Base-by-base conservation (phyloP, 2,329 filamentous ascomycete species). In the Allantophomopsis lycopodina region DNA sequence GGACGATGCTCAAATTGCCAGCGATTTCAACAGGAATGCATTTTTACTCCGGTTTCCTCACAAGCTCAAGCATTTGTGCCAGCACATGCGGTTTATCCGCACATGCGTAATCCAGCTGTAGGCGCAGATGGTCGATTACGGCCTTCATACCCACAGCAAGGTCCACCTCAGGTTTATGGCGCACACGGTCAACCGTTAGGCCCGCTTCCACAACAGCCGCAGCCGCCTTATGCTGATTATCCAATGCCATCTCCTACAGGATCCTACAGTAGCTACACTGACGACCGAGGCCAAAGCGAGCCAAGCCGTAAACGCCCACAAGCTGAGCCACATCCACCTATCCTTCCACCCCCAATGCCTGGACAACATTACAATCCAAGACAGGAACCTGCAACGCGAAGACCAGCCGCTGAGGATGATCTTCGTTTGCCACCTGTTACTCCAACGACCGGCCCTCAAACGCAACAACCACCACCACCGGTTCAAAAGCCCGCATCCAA, bases 61-160 rank as follows among this genome's bases (percentile, higher is more conserved):
- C 79, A 83, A 59, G 75, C 78, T 7, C 79, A 83, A 56, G 79
- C 80, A 10, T 84, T 84, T 52, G 79, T 84, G 28, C 79, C 79
- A 7, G 79, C 78, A 8, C 76, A 83, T 54, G 76, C 79, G 6
- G 74, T 78, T 42, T 82, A 71, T 46, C 69, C 70, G 13, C 62
- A 68, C 50, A 55, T 72, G 52, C 63, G 67, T 41, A 65, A 65
- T 46, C 51, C 54, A 45, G 50, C 46, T 23, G 50, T 57, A 35
- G 56, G 55, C 21, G 51, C 54, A 32, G 49, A 58, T 37, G 55
- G 57, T 14, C 50, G 52, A 18, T 47, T 51, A 20, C 48, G 50
- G 32, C 49, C 49, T 20, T 53, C 53, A 42, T 52, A 49, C 8
- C 52, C 35, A n/a, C 32, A 34, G 7, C 6, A 11, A 17, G 20